Evolutionary conservation across 2,329 filamentous ascomycete species (phyloP).

Genomic region (Fusarium brevicatenulatum): DNA sequence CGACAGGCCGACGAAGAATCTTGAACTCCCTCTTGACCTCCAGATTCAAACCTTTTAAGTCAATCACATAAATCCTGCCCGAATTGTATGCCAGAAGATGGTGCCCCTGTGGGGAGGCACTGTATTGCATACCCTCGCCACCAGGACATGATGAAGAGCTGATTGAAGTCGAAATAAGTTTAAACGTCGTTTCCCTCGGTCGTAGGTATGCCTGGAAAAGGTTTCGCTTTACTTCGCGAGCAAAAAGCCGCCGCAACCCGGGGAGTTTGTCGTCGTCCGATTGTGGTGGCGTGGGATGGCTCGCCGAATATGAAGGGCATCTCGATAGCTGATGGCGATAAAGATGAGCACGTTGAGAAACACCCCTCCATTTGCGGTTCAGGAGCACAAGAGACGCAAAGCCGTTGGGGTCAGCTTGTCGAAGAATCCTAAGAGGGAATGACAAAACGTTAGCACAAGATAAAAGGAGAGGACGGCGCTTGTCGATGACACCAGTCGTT

Average conservation of each 20-base stretch:
- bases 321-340: slow-evolving; percentile 70
- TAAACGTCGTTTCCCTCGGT: slow-evolving; percentile 76
- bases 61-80: slow-evolving; percentile 82
- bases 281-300: slow-evolving; percentile 54
- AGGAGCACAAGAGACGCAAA: slow-evolving; percentile 74
- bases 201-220: slow-evolving; percentile 80
- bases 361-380: slow-evolving; percentile 72
- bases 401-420: slow-evolving; percentile 67
- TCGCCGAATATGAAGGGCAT: slow-evolving; percentile 68
- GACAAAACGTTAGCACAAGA: slow-evolving; percentile 28
- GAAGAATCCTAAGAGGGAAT: slow-evolving; percentile 64
- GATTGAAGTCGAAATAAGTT: slow-evolving; percentile 83
- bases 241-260: slow-evolving; percentile 72
- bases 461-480: not conserved
- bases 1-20: slow-evolving; percentile 77
- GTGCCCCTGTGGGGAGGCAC: slow-evolving; percentile 78
- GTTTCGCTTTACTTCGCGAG: slow-evolving; percentile 77
- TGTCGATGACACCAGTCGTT: not conserved
- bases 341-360: slow-evolving; percentile 71
- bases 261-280: slow-evolving; percentile 63
- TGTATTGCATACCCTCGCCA: slow-evolving; percentile 87
- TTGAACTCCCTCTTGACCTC: slow-evolving; percentile 81
- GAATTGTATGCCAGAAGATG: slow-evolving; percentile 85
- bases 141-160: slow-evolving; percentile 85
- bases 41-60: slow-evolving; percentile 69